phyloP scores from a whole-genome alignment of 257 asterid species.

The Solanum piurae region DNA sequence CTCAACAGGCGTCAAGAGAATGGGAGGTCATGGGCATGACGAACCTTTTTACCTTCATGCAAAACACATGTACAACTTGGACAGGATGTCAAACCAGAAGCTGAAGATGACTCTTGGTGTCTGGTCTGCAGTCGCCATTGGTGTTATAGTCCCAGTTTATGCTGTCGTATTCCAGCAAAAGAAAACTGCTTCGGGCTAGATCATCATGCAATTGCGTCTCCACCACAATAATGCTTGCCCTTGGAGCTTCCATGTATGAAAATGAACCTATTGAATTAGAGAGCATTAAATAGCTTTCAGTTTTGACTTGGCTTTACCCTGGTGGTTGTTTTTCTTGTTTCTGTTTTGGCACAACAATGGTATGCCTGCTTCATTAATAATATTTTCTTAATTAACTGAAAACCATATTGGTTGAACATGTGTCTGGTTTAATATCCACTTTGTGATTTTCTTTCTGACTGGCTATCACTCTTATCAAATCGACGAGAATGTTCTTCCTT shows the following conservation, averaged over 20 bases:
- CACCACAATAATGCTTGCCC: neutral
- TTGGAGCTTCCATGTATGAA: neutral
- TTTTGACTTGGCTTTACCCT: neutral
- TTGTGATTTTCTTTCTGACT: neutral
- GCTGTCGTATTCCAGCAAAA: slow-evolving; percentile 82
- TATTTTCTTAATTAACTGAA: neutral
- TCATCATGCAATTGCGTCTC: neutral
- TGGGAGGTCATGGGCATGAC: slow-evolving; percentile 92
- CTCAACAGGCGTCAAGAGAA: slow-evolving; percentile 55
- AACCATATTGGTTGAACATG: neutral
- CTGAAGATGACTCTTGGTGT: slow-evolving; percentile 51
- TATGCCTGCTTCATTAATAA: neutral
- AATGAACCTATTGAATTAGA: neutral
- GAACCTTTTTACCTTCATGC: slow-evolving; percentile 81
- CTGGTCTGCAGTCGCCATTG: slow-evolving; percentile 65
- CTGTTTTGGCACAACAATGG: neutral
- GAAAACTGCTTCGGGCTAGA: slow-evolving; percentile 66
- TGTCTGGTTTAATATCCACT: neutral
- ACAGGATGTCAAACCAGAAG: slow-evolving; percentile 65
- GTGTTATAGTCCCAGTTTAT: slow-evolving; percentile 60
- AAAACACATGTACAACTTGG: slow-evolving; percentile 96
- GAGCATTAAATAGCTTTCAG: neutral
- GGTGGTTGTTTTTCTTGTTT: neutral
- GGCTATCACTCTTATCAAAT: neutral
- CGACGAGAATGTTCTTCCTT: neutral